phyloP scores from a whole-genome alignment of 2,329 filamentous ascomycete species.

The Fusarium tanahbumbuense region DNA sequence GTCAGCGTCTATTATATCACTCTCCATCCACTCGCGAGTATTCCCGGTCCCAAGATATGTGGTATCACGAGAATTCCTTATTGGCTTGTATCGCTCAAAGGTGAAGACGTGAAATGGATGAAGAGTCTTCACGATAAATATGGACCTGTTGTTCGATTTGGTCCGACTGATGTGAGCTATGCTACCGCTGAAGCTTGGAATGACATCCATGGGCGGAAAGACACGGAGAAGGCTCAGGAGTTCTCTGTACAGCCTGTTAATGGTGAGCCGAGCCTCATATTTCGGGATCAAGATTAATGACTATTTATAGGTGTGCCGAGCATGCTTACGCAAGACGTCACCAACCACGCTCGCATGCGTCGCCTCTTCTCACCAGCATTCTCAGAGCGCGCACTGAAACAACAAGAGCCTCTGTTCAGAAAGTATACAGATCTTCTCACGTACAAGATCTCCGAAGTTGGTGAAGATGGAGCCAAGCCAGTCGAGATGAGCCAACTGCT shows the following conservation, averaged over 20 bases:
- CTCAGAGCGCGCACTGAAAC: constrained; percentile 23
- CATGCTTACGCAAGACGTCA: constrained; percentile 4
- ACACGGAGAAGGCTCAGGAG: constrained; percentile 15
- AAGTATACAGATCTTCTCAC: constrained; percentile 21
- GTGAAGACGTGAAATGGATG: constrained; percentile 23
- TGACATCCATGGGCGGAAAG: constrained; percentile 17
- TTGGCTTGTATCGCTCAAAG: neutral
- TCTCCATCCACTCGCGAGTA: constrained; percentile 14
- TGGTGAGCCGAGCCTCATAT: neutral
- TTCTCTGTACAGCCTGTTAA: constrained; percentile 14
- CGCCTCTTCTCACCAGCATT: constrained; percentile 18
- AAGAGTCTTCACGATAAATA: constrained; percentile 12
- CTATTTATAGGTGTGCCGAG: constrained; percentile 3
- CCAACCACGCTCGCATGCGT: constrained; percentile 8
- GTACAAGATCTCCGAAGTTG: constrained; percentile 14
- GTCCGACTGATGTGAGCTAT: constrained; percentile 25
- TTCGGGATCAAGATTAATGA: neutral
- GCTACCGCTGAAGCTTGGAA: constrained; percentile 15
- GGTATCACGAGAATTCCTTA: constrained; percentile 20
- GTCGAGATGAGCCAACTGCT: constrained; percentile 14
- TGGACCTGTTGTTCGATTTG: constrained; percentile 27
- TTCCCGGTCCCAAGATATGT: constrained; percentile 23
- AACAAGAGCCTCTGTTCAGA: constrained; percentile 17
- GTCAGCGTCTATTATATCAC: constrained; percentile 10
- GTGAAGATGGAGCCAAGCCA: constrained; percentile 3